Base-by-base conservation (phyloP, 1,284 basidiomycete species). In the Ustilago xerochloae region DNA sequence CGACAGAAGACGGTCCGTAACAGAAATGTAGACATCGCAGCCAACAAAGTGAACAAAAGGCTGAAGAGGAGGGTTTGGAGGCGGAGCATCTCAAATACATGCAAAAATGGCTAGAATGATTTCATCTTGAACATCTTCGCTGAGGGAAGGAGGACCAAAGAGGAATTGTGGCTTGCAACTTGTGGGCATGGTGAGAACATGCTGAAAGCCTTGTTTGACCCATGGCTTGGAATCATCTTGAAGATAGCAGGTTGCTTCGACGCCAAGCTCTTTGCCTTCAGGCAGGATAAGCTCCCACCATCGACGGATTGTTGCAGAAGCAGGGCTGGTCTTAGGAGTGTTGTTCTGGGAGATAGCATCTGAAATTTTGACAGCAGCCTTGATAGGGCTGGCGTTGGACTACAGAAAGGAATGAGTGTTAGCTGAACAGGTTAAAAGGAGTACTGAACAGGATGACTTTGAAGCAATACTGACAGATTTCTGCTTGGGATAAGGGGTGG, bases 211-310 rank as follows among this genome's bases (percentile, higher is more conserved):
- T 20, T 35, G n/a, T 15, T 33, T 12, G 6, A 32, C 33, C 48
- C 48, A 50, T 5, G 48, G 48, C n/a, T 9, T 36, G 29, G 48
- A 15, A 5, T n/a, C 7, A 22, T 50, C 32, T 36, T 50, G n/a
- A 20, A 50, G 48, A 20, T 50, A 50, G 28, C 18, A 7, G 18
- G 18, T 7, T 6, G 18, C 38, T 20, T 39, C 10, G 6, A 7
- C 9, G 13, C 18, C 18, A 7, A 39, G 18, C 6, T 6, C 10
- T 20, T 39, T 39, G 38, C 18, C 18, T 6, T 9, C 8, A 18
- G 48, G 48, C 13, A 50, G n/a, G n/a, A 50, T 13, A 9, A 50
- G 13, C 32, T 50, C 48, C 32, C 32, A 50, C 48, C 48, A 50
- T 36, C 48, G 10, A 10, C 32, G 32, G 12, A 50, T 29, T 8